Evolutionary conservation across 371 early-diverging fungal species (phyloP).

Genomic region (Actinomucor elegans): DNA sequence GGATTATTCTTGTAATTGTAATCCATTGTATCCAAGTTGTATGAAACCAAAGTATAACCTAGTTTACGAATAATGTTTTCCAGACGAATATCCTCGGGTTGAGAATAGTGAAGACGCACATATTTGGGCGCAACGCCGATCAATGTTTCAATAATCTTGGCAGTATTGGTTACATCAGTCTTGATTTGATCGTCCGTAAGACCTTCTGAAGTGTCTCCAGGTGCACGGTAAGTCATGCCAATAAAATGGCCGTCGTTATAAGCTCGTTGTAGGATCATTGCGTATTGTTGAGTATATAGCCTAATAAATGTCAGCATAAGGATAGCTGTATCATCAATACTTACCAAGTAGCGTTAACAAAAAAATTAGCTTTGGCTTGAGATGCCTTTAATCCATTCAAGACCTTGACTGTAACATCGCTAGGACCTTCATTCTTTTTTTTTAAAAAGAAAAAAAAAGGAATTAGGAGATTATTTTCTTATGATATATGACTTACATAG

Average conservation of each 20-base stretch:
- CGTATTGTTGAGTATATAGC: conserved; percentile 54
- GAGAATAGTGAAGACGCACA: conserved; percentile 51
- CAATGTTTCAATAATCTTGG: conserved; percentile 45
- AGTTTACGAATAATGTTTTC: conserved; percentile 44
- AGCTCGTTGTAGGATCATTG: conserved; percentile 52
- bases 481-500: conserved; percentile 37
- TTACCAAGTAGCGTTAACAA: conserved; percentile 60
- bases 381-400: conserved; percentile 52
- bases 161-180: conserved; percentile 49
- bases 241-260: conserved; percentile 59
- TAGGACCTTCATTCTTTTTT: conserved; percentile 57
- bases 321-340: too few species aligned
- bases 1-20: conserved; percentile 47
- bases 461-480: conserved; percentile 1
- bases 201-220: conserved; percentile 45
- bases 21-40: conserved; percentile 54
- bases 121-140: conserved; percentile 55
- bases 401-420: conserved; percentile 59
- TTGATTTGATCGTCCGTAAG: conserved; percentile 50
- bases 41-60: conserved; percentile 50
- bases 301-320: too few species aligned
- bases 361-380: conserved; percentile 59
- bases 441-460: too few species aligned
- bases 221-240: conserved; percentile 60
- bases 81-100: conserved; percentile 43